Base-by-base conservation (phyloP, 352 stramenopile genomes). In the Globisporangium heterothallicum region DNA sequence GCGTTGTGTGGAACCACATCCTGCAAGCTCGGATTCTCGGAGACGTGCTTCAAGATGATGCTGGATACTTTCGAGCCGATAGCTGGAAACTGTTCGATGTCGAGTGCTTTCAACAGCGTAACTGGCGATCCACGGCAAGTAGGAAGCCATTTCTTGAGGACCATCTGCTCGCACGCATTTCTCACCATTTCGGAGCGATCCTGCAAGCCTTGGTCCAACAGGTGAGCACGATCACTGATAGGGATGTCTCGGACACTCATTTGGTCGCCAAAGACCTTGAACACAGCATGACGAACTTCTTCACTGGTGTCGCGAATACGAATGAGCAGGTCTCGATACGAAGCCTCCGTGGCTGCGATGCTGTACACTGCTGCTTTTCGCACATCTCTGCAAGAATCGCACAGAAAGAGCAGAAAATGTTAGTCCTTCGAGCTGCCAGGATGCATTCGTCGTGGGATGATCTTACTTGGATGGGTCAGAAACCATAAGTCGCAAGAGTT, bases 131-230 rank as follows among this genome's bases (percentile, higher is more conserved):
- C 68, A 22, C 68, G 63, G 55, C 72, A 84, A 45, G 63, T 64
- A 3, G 63, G 66, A 12, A 92, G 76, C 81, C 81, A 92, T 5
- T 74, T 70, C 21, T 70, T 63, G 18, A 92, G 54, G 26, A 92
- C 72, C 75, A 92, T 81, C 40, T 78, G 61, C 55, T 92, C 72
- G 45, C 81, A 89, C 13, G 81, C 72, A 24, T 49, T 41, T 10
- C 68, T 50, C 14, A 90, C 81, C 3, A 64, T 61, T 16, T 59
- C 52, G 2, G 74, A 71, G 10, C 78, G 81, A 44, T 92, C 81
- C 10, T 88, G 78, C 7, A 92, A 52, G 0, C 81, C 78, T 62
- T 92, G 81, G 27, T 88, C 81, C 24, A 92, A 59, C 27, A 90
- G 42, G n/a, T 88, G 73, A 12, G 70, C 70, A 16, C 81, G 81